Percentiles rank a stretch among this genome's conserved stretches.
phyloP scores from a whole-genome alignment of 345 rosid genomes.

The Aquilaria malaccensis region DNA sequence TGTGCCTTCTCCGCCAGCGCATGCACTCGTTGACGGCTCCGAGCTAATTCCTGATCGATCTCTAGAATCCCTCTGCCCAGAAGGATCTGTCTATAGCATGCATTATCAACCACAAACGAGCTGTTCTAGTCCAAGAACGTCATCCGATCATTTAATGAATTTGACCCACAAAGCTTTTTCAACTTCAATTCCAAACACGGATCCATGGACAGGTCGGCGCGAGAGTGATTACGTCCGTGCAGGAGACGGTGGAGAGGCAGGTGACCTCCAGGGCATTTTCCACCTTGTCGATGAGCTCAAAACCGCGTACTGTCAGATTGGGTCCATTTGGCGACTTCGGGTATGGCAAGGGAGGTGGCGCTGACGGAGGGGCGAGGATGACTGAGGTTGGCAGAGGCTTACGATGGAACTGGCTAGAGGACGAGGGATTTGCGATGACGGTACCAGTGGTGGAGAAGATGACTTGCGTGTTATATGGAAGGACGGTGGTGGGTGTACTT shows the following conservation, averaged over 20 bases:
- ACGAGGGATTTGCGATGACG: too few relatives aligned
- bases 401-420: too few relatives aligned
- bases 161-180: slow-evolving; percentile 24
- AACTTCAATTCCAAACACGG: slow-evolving; percentile 31
- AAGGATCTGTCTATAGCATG: slow-evolving; percentile 32
- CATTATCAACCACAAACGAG: slow-evolving; percentile 39
- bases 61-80: slow-evolving; percentile 37
- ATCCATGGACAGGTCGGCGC: slow-evolving; percentile 65
- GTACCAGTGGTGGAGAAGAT: too few relatives aligned
- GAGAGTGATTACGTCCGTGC: slow-evolving; percentile 54
- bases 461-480: too few relatives aligned
- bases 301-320: slow-evolving; percentile 58
- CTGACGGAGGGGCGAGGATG: too few relatives aligned
- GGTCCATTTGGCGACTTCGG: slow-evolving; percentile 14
- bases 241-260: slow-evolving; percentile 63
- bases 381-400: too few relatives aligned
- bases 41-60: slow-evolving; percentile 52
- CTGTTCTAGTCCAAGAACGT: slow-evolving; percentile 59
- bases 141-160: slow-evolving; percentile 31
- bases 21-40: slow-evolving; percentile 26
- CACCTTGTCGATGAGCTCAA: slow-evolving; percentile 47
- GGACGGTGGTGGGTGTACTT: too few relatives aligned
- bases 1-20: too few relatives aligned
- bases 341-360: too few relatives aligned
- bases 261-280: slow-evolving; percentile 44